Evolutionary conservation across 805 yeast species (phyloP).

Genomic region (Metschnikowia sp.): DNA sequence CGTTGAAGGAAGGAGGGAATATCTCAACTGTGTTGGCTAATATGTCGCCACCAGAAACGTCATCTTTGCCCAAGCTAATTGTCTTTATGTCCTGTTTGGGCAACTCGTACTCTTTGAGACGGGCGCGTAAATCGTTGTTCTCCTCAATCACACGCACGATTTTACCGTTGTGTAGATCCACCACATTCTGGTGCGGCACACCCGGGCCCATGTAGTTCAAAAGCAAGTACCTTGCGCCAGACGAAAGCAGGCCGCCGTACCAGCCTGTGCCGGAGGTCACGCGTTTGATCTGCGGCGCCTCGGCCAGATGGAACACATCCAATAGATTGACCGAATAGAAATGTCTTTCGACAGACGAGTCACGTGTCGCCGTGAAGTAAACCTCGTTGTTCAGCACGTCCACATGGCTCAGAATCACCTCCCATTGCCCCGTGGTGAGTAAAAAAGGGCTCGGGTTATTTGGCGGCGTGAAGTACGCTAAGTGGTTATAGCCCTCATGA

Average conservation of each 20-base stretch:
- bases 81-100: constrained; percentile 58
- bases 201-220: constrained; percentile 75
- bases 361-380: constrained; percentile 69
- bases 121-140: constrained; percentile 41
- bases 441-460: constrained; percentile 43
- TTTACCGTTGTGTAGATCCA: constrained; percentile 36
- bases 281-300: constrained; percentile 22
- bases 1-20: constrained; percentile 69
- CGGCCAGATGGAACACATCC: constrained; percentile 39
- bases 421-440: constrained; percentile 78
- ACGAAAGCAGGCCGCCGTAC: constrained; percentile 70
- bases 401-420: constrained; percentile 50
- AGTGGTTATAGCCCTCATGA: constrained; percentile 61
- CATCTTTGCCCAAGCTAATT: constrained; percentile 50
- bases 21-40: constrained; percentile 70
- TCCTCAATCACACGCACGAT: constrained; percentile 43
- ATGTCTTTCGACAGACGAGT: constrained; percentile 81
- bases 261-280: constrained; percentile 48
- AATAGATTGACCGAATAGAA: constrained; percentile 62
- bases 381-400: constrained; percentile 42
- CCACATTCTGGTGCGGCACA: constrained; percentile 72
- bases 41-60: constrained; percentile 42
- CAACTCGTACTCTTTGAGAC: constrained; percentile 45
- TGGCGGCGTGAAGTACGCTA: constrained; percentile 82
- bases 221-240: constrained; percentile 71